Evolutionary conservation across 768 basidiomycete genomes (phyloP).

Genomic region (Collybia sp.): DNA sequence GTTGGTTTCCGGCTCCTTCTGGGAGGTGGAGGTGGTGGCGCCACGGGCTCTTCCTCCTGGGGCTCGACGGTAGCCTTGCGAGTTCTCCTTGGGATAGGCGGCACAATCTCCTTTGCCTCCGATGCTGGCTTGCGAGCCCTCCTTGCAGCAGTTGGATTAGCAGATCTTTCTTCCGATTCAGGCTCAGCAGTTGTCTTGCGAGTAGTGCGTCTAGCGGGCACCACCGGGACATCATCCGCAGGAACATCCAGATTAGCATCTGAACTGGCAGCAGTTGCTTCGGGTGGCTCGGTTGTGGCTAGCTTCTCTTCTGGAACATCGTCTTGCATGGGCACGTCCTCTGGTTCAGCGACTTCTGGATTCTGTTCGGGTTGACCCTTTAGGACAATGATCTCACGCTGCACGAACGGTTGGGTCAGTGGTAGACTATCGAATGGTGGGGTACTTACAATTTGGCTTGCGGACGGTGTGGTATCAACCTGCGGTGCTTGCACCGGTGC

Average conservation of each 20-base stretch:
- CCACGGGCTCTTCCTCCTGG: neutral
- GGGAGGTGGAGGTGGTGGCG: neutral
- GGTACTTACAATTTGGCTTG: neutral
- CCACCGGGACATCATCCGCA: neutral
- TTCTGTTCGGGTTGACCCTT: too few relatives aligned
- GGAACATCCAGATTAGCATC: neutral
- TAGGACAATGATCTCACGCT: too few relatives aligned
- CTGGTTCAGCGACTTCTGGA: too few relatives aligned
- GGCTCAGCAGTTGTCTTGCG: neutral
- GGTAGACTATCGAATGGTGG: neutral
- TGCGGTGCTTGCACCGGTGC: neutral
- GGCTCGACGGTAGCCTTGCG: conserved; percentile 8
- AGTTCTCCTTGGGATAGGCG: conserved; percentile 5
- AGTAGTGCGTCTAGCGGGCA: neutral
- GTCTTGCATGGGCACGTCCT: too few relatives aligned
- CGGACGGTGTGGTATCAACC: neutral
- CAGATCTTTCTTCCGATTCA: neutral
- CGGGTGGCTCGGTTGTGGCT: too few relatives aligned
- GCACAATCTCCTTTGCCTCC: conserved; percentile 2
- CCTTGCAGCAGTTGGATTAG: conserved; percentile 20
- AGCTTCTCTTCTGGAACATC: too few relatives aligned
- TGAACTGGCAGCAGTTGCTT: neutral
- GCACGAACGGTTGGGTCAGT: neutral
- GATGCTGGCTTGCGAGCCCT: conserved; percentile 7
- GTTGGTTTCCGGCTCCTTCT: conserved; percentile 15